Percentiles rank a stretch among this genome's conserved stretches.
phyloP scores from a whole-genome alignment of 306 rosid species.

The Senna tora region DNA sequence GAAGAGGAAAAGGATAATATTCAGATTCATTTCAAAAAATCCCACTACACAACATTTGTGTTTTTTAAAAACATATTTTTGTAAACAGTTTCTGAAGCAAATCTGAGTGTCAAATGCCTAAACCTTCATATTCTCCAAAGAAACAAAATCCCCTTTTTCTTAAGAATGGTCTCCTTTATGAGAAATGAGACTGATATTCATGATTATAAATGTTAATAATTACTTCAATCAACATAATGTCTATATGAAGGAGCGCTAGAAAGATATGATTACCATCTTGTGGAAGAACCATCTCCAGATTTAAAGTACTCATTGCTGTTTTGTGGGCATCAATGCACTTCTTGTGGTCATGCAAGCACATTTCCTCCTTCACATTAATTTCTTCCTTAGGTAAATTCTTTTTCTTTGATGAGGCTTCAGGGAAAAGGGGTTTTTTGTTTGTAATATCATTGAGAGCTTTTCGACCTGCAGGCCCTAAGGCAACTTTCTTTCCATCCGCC shows the following conservation, averaged over 20 bases:
- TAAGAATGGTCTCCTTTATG: background rate
- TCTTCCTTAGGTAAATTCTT: conserved; percentile 49
- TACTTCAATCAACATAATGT: background rate
- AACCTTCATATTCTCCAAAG: background rate
- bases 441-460: conserved; percentile 64
- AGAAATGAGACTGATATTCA: background rate
- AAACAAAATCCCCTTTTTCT: background rate
- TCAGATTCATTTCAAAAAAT: background rate
- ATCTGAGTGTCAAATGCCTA: background rate
- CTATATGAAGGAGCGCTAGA: background rate
- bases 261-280: conserved; percentile 38
- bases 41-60: background rate
- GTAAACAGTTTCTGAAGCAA: background rate
- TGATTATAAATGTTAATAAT: background rate
- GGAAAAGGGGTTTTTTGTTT: conserved; percentile 44
- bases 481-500: conserved; percentile 47
- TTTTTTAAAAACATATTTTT: background rate
- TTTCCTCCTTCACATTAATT: conserved; percentile 54
- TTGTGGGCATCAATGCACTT: conserved; percentile 51
- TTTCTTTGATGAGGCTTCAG: conserved; percentile 44
- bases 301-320: conserved; percentile 33
- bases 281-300: conserved; percentile 53
- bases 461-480: conserved; percentile 38
- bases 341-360: conserved; percentile 60
- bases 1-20: background rate